Evolutionary conservation across 768 basidiomycete species (phyloP).

Genomic region (Rhodosporidiobolus sp.): DNA sequence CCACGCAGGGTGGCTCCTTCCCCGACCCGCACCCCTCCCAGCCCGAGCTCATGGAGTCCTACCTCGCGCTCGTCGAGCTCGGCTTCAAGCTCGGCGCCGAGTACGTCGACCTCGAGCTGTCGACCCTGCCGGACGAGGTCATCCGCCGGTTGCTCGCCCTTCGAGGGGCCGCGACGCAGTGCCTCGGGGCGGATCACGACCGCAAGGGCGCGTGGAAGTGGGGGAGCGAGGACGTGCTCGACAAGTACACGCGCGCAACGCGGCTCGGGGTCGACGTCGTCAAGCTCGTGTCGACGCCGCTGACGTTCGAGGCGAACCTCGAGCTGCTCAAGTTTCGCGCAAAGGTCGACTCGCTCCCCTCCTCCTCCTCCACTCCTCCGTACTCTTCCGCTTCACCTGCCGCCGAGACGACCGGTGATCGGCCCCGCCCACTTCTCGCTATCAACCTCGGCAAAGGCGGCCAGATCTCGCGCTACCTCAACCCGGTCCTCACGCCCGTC

Average conservation of each 20-base stretch:
- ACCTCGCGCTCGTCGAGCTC: conserved; percentile 67
- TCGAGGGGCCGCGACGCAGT: conserved; percentile 67
- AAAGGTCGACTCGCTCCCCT: conserved; percentile 52
- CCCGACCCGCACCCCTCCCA: conserved; percentile 69
- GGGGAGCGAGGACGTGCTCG: conserved; percentile 64
- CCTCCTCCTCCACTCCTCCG: neutral
- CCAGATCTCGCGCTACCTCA: conserved; percentile 49
- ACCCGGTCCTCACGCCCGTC: conserved; percentile 79
- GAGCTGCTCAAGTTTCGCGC: conserved; percentile 66
- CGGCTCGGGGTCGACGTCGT: conserved; percentile 71
- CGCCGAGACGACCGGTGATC: too few species aligned
- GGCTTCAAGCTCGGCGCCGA: conserved; percentile 79
- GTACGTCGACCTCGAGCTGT: conserved; percentile 86
- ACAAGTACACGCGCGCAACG: conserved; percentile 66
- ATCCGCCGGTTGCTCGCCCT: conserved; percentile 57
- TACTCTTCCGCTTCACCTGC: neutral
- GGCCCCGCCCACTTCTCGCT: conserved; percentile 29
- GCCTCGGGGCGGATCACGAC: conserved; percentile 92
- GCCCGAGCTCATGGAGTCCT: conserved; percentile 63
- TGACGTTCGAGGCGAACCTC: conserved; percentile 69
- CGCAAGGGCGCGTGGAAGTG: conserved; percentile 80
- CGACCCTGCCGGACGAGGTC: conserved; percentile 67
- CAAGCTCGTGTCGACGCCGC: conserved; percentile 85
- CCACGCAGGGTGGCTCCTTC: conserved; percentile 82
- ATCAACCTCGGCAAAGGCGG: conserved; percentile 68